phyloP scores from a whole-genome alignment of 495 filamentous ascomycete species.

The Immersiella caudata region DNA sequence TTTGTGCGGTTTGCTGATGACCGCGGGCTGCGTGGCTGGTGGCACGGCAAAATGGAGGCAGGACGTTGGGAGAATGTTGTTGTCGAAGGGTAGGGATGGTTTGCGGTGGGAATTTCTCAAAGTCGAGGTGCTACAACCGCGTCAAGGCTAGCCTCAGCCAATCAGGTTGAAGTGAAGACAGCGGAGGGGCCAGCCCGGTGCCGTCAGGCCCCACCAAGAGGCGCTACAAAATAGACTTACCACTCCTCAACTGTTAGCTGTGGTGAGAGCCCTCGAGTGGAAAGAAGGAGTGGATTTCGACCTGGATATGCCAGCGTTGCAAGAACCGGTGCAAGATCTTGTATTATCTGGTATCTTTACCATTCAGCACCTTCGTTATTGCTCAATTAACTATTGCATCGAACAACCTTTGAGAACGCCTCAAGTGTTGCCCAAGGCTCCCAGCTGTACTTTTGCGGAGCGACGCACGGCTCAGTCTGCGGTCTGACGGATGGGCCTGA shows the following conservation, averaged over 20 bases:
- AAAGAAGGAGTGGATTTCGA: no score
- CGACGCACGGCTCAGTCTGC: neutral
- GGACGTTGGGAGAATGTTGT: slow-evolving; percentile 25
- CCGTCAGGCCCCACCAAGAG: neutral
- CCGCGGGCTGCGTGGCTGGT: slow-evolving; percentile 28
- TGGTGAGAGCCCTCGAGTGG: neutral
- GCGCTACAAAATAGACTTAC: slow-evolving; percentile 5
- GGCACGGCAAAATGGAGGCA: slow-evolving; percentile 20
- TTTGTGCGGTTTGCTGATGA: slow-evolving; percentile 29
- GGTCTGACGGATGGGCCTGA: neutral
- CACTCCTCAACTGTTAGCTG: neutral
- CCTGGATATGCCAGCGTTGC: no score
- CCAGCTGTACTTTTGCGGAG: neutral
- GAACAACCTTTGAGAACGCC: neutral
- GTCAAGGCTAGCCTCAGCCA: slow-evolving; percentile 30
- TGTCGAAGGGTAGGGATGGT: slow-evolving; percentile 35
- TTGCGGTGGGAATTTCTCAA: slow-evolving; percentile 39
- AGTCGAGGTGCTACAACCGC: slow-evolving; percentile 39
- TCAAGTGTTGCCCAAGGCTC: neutral
- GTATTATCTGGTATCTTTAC: neutral
- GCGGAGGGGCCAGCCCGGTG: slow-evolving; percentile 22
- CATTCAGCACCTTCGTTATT: no score
- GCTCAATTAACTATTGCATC: no score
- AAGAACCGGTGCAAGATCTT: no score
- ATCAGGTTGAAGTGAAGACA: slow-evolving; percentile 28